Evolutionary conservation across 768 basidiomycete species (phyloP).

Genomic region (Mycena chlorophos): DNA sequence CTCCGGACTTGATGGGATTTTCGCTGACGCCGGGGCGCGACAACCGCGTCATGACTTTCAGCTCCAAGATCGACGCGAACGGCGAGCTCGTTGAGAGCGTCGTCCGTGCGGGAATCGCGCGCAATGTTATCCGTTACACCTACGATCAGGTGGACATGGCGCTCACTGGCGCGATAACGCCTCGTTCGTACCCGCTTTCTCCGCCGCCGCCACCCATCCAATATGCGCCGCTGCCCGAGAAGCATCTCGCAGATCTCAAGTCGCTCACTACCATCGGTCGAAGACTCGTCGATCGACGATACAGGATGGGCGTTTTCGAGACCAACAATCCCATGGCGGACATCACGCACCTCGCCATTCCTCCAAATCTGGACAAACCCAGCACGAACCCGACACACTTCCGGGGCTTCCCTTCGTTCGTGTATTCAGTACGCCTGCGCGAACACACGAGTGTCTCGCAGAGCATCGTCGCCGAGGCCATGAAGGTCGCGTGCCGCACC

Average conservation of each 20-base stretch:
- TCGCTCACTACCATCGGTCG: conserved; percentile 4
- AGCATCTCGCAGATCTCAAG: no score
- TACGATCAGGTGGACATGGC: conserved; percentile 69
- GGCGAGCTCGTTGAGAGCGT: conserved; percentile 72
- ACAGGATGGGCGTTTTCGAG: conserved; percentile 26
- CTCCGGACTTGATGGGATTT: conserved; percentile 39
- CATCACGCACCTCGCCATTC: conserved; percentile 32
- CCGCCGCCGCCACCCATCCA: conserved; percentile 13
- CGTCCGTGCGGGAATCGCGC: conserved; percentile 71
- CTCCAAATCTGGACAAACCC: conserved; percentile 33
- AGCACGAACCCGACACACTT: conserved; percentile 34
- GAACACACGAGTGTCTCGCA: conserved; percentile 54
- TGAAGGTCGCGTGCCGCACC: conserved; percentile 76
- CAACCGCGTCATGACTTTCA: conserved; percentile 73
- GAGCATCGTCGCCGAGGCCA: conserved; percentile 74
- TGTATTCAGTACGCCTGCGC: conserved; percentile 37
- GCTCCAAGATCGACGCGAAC: conserved; percentile 57
- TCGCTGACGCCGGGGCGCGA: conserved; percentile 37
- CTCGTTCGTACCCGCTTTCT: conserved; percentile 47
- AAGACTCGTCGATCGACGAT: conserved; percentile 6
- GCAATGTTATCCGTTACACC: conserved; percentile 60
- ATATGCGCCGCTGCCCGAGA: conserved; percentile 1
- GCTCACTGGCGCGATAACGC: conserved; percentile 32
- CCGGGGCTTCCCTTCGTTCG: conserved; percentile 52
- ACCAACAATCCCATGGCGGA: conserved; percentile 25